These are phyloP conservation scores for Pyricularia sp. DNA, from an alignment of 2,329 filamentous ascomycete genomes.

Conservation along the genomic window DNA sequence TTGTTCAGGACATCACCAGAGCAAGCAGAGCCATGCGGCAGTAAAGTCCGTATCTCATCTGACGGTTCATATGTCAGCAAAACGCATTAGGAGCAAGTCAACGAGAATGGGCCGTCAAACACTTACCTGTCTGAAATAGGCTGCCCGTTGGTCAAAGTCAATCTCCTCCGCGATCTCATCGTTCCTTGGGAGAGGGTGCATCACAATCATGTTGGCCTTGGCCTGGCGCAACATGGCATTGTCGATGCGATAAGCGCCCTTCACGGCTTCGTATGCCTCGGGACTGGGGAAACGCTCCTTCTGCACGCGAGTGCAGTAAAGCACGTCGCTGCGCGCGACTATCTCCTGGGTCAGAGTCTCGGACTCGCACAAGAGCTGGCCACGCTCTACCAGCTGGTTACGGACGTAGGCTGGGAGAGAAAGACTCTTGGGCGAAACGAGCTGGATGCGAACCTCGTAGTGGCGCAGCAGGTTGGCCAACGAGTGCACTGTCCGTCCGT, in stretches of 20 bases:
- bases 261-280: slow-evolving; percentile 75
- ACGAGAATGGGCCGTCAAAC: not conserved
- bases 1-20: slow-evolving; percentile 61
- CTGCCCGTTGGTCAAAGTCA: slow-evolving; percentile 91
- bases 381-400: slow-evolving; percentile 60
- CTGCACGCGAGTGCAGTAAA: slow-evolving; percentile 96
- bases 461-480: slow-evolving; percentile 88
- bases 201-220: slow-evolving; percentile 86
- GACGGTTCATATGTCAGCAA: slow-evolving; percentile 29
- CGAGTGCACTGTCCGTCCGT: slow-evolving; percentile 92
- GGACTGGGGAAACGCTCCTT: slow-evolving; percentile 86
- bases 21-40: slow-evolving; percentile 96
- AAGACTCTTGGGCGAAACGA: slow-evolving; percentile 75
- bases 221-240: slow-evolving; percentile 84
- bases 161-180: slow-evolving; percentile 92
- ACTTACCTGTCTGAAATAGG: slow-evolving; percentile 98
- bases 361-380: slow-evolving; percentile 68
- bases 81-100: not conserved
- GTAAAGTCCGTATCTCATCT: slow-evolving; percentile 98
- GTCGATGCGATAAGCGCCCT: slow-evolving; percentile 82
- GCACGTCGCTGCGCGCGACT: slow-evolving; percentile 74
- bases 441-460: slow-evolving; percentile 90
- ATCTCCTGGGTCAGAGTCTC: slow-evolving; percentile 79
- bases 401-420: slow-evolving; percentile 67
- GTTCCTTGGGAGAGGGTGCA: slow-evolving; percentile 93